These are phyloP conservation scores for Talaromyces trachyspermus DNA, from an alignment of 495 filamentous ascomycete genomes.

Conservation along the genomic window DNA sequence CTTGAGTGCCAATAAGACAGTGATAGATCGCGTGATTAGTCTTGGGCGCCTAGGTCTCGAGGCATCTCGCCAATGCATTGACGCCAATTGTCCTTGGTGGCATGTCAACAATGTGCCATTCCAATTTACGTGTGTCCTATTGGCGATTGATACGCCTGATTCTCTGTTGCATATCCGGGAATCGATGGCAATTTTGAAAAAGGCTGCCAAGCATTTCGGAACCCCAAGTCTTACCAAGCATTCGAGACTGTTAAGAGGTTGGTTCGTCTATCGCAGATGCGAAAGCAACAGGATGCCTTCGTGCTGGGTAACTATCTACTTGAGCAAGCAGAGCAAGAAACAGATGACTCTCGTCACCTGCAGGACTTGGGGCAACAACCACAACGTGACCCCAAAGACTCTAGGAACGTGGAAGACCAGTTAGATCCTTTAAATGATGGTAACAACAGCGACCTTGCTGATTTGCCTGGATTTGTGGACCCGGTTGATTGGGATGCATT, in stretches of 20 bases:
- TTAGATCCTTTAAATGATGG: no score
- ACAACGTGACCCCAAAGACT: no score
- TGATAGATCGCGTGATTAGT: background rate
- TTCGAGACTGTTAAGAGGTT: background rate
- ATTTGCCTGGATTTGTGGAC: no score
- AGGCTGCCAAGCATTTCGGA: constrained; percentile 15
- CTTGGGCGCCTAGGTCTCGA: background rate
- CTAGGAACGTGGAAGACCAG: no score
- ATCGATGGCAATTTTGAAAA: constrained; percentile 23
- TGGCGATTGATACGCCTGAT: constrained; percentile 26
- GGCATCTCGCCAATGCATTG: background rate
- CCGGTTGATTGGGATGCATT: no score
- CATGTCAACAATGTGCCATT: constrained; percentile 33
- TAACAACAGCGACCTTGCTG: no score
- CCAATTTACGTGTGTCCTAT: constrained; percentile 30
- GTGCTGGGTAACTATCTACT: background rate
- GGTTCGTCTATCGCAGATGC: background rate
- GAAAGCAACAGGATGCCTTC: background rate
- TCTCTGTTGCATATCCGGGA: constrained; percentile 19
- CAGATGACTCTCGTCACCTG: constrained; percentile 46
- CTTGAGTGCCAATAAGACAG: background rate
- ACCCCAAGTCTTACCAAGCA: constrained; percentile 10
- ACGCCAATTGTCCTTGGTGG: constrained; percentile 26
- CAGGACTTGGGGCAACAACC: no score
- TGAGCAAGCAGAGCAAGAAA: constrained; percentile 56